Conservation (phyloP, 345 rosid genomes). For the Eucalyptus lansdowneana region DNA sequence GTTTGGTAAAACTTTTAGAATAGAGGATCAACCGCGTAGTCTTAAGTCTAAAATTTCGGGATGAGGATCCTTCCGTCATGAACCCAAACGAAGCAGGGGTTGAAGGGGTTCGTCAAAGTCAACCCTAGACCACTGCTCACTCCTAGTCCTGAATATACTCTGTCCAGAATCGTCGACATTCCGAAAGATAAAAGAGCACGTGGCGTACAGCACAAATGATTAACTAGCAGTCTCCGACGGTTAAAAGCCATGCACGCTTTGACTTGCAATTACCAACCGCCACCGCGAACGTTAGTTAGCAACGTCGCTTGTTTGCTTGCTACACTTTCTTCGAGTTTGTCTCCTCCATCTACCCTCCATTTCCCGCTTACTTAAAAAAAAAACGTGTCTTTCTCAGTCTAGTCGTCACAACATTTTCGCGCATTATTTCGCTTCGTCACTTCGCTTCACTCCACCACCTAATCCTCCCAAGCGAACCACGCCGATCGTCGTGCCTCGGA, state of each 20-base stretch:
- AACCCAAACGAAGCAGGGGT: too few species aligned
- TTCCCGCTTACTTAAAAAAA: not conserved
- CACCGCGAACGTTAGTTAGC: not conserved
- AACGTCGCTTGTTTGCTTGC: not conserved
- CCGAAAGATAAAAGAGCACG: not conserved
- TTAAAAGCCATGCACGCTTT: not conserved
- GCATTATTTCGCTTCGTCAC: not conserved
- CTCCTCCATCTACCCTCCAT: not conserved
- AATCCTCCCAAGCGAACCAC: not conserved
- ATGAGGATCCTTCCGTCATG: too few species aligned
- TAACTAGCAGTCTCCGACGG: not conserved
- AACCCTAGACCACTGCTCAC: too few species aligned
- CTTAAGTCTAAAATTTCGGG: too few species aligned
- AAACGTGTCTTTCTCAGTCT: not conserved
- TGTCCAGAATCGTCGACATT: not conserved
- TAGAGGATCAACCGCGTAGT: too few species aligned
- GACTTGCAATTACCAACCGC: not conserved
- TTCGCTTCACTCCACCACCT: not conserved
- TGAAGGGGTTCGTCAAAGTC: too few species aligned
- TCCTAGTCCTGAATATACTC: not conserved
- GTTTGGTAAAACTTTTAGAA: too few species aligned
- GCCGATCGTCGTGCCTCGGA: not conserved
- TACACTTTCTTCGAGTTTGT: not conserved
- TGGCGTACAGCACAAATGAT: not conserved
- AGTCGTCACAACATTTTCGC: not conserved